Base-by-base conservation (phyloP, 176 grass and related monocot species). In the maize (Zea mays) region DNA sequence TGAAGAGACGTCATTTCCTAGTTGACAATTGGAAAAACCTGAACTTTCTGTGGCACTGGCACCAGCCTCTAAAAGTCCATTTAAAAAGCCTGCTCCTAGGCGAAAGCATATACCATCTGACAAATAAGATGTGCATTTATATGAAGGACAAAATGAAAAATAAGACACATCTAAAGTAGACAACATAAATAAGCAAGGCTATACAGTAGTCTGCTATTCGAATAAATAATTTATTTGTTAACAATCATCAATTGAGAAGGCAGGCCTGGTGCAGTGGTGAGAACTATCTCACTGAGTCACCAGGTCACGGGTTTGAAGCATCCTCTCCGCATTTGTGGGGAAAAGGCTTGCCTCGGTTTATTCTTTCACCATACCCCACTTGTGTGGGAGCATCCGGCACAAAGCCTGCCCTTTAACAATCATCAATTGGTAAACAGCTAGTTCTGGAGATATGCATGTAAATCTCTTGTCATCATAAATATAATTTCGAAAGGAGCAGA, bases 21-120 rank as follows among this genome's bases (percentile, higher is more conserved):
- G 81, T 81, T 77, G 69, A 79, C 82, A 82, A 79, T 10, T 54
- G 39, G 83, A 69, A 44, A 68, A 74, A 70, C 82, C 84, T 10
- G 82, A 92, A 69, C 79, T 90, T 83, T 97, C 86, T 79, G 86
- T 87, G 36, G 82, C 82, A 81, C 91, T 87, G 36, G 82, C 82
- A 81, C 91, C 82, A 76, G 86, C 86, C 85, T 91, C 86, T 52
- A 86, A 21, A 19, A 39, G 69, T 86, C 27, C 27, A 27, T 27
- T 27, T 27, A 27, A 86, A 21, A 19, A 39, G 69, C 85, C 91
- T 21, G 64, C 60, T 54, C 92, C 82, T 62, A 69, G 54, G 34
- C 59, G 34, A 70, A 69, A 75, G 74, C 81, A 82, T 81, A 64
- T 11, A 81, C 85, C 89, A 91, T 90, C 94, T 91, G 72, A 87